A percentile compares a stretch with the other conserved stretches of the same genome.
Evolutionary conservation across 140 eudicot species (phyloP).

Genomic region (Flaveria floridana): DNA sequence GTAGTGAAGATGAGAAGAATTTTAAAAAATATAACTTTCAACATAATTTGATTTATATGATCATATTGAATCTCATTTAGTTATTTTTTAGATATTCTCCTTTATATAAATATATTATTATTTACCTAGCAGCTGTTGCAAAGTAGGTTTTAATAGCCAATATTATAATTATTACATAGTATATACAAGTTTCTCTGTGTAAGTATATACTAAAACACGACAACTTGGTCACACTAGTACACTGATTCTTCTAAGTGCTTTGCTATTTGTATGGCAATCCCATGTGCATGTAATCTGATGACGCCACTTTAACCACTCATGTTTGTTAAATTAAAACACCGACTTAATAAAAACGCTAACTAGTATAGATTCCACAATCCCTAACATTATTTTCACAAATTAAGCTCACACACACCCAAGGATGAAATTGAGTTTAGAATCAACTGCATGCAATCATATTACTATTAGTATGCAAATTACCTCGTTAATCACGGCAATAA

Average conservation of each 20-base stretch:
- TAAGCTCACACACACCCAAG: background rate
- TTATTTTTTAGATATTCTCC: no score
- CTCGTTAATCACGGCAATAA: constrained; percentile 74
- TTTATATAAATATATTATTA: no score
- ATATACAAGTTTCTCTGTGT: no score
- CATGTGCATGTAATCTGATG: background rate
- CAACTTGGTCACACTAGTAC: background rate
- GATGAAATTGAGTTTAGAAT: background rate
- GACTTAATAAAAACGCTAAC: background rate
- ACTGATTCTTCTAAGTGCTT: background rate
- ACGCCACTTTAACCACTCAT: background rate
- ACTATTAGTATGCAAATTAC: constrained; percentile 31
- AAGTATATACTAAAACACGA: background rate
- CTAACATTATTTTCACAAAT: background rate
- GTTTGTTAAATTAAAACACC: background rate
- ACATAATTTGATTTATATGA: no score
- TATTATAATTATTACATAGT: no score
- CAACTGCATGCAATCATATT: constrained; percentile 10
- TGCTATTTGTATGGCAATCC: background rate
- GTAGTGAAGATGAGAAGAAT: no score
- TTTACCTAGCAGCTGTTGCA: no score
- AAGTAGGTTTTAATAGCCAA: no score
- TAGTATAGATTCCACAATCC: background rate
- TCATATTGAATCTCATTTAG: no score
- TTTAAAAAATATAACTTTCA: no score